Conservation (phyloP, 768 basidiomycete genomes). For the Calocybe indica region DNA sequence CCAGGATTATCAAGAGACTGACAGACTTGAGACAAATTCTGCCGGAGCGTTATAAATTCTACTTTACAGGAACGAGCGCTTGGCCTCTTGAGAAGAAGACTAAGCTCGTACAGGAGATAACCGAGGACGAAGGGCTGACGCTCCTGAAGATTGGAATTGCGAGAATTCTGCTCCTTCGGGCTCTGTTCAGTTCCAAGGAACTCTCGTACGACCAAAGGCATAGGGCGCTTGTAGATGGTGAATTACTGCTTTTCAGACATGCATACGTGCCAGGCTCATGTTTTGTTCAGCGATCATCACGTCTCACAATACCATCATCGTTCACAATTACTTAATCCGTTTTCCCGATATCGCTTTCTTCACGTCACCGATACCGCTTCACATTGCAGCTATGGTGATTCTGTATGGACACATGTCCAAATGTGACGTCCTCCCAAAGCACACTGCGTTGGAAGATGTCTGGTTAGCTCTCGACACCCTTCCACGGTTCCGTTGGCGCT, state of each 20-base stretch:
- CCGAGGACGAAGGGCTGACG: slow-evolving; percentile 78
- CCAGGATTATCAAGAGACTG: slow-evolving; percentile 75
- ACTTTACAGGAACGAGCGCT: slow-evolving; percentile 73
- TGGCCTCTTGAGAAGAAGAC: slow-evolving; percentile 64
- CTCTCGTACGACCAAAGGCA: slow-evolving; percentile 59
- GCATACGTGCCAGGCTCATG: background rate
- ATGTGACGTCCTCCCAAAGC: slow-evolving; percentile 57
- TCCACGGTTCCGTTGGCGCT: slow-evolving; percentile 86
- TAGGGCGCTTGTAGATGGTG: slow-evolving; percentile 75
- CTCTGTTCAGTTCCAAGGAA: slow-evolving; percentile 73
- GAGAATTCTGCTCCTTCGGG: slow-evolving; percentile 70
- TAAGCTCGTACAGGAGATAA: slow-evolving; percentile 66
- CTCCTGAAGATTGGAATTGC: slow-evolving; percentile 80
- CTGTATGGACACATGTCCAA: slow-evolving; percentile 82
- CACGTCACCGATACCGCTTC: slow-evolving; percentile 82
- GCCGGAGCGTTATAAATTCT: slow-evolving; percentile 66
- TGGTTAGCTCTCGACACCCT: slow-evolving; percentile 87
- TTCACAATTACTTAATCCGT: slow-evolving; percentile 77
- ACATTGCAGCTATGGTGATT: slow-evolving; percentile 90
- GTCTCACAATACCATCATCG: slow-evolving; percentile 81
- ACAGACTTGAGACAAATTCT: slow-evolving; percentile 61
- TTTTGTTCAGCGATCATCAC: slow-evolving; percentile 62
- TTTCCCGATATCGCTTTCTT: slow-evolving; percentile 88
- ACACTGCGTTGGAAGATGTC: slow-evolving; percentile 73
- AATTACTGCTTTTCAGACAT: slow-evolving; percentile 12